Evolutionary conservation across 208 protist genomes (phyloP).

Genomic region (Polymyxa betae): DNA sequence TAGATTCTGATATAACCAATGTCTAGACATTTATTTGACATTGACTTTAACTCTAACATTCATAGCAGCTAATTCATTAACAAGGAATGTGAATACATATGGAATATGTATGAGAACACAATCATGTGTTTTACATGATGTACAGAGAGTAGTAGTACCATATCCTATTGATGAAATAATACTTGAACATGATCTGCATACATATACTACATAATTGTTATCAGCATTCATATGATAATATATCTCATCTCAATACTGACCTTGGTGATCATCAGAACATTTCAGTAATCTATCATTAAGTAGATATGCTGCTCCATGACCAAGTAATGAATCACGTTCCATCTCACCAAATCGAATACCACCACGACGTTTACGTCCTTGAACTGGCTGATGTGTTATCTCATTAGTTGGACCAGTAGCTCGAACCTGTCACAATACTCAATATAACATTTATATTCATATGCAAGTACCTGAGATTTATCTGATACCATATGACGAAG

Average conservation of each 20-base stretch:
- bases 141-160: neutral
- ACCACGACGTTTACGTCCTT: slow-evolving; percentile 84
- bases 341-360: slow-evolving; percentile 99
- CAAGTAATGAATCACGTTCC: slow-evolving; percentile 99
- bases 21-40: slow-evolving; percentile 59
- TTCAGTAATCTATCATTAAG: slow-evolving; percentile 95
- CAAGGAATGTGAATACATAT: slow-evolving; percentile 82
- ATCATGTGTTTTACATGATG: slow-evolving; percentile 10
- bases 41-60: slow-evolving; percentile 77
- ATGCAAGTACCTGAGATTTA: slow-evolving; percentile 95
- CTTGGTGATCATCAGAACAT: slow-evolving; percentile 63
- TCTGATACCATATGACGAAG: slow-evolving; percentile 99
- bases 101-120: slow-evolving; percentile 61
- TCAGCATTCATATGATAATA: neutral
- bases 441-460: neutral
- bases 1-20: neutral
- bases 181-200: slow-evolving; percentile 27
- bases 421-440: too few relatives aligned
- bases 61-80: slow-evolving; percentile 83
- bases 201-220: neutral
- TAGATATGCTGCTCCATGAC: slow-evolving; percentile 97
- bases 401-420: slow-evolving; percentile 87
- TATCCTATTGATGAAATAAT: neutral
- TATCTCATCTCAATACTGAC: neutral
- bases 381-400: slow-evolving; percentile 97